Base-by-base conservation (phyloP, 257 asterid genomes). In the Ocimum tenuiflorum region DNA sequence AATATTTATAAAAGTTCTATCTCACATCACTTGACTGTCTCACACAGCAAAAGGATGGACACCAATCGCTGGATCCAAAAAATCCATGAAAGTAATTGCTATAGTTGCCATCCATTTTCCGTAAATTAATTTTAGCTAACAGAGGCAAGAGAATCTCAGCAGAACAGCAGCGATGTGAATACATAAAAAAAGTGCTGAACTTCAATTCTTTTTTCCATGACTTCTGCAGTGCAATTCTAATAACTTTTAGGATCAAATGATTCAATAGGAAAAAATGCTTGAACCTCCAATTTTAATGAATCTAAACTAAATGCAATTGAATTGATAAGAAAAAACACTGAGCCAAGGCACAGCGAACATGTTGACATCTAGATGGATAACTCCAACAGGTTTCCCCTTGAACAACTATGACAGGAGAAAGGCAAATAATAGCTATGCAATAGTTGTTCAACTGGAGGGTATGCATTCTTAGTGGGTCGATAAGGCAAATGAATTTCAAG, bases 121-220 rank as follows among this genome's bases (percentile, higher is more conserved):
- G 47, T 48, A 49, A 54, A 47, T 22, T 46, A 10, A 23, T 45
- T 62, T 35, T 13, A 62, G 31, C 41, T 62, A 51, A 51, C 68
- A 55, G 39, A 36, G 62, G 58, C 31, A 20, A 65, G 57, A 19
- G 7, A 43, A 36, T 57, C 48, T 49, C 57, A 60, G 58, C 36
- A 47, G 9, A 43, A 58, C 12, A 49, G 74, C 24, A 70, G 27
- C 19, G 23, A 47, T 39, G 51, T 46, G 24, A 56, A 49, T 35
- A 49, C n/a, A 38, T 53, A 45, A 56, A 47, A 42, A 43, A n/a
- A n/a, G n/a, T n/a, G 50, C 33, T 59, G 19, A 57, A 42, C 66
- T 45, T 59, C 57, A 62, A 50, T 46, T n/a, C n/a, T n/a, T n/a
- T n/a, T n/a, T n/a, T n/a, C n/a, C n/a, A n/a, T n/a, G n/a, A 13